Evolutionary conservation across 2,329 filamentous ascomycete species (phyloP).

Genomic region (Botrytis hyacinthi): DNA sequence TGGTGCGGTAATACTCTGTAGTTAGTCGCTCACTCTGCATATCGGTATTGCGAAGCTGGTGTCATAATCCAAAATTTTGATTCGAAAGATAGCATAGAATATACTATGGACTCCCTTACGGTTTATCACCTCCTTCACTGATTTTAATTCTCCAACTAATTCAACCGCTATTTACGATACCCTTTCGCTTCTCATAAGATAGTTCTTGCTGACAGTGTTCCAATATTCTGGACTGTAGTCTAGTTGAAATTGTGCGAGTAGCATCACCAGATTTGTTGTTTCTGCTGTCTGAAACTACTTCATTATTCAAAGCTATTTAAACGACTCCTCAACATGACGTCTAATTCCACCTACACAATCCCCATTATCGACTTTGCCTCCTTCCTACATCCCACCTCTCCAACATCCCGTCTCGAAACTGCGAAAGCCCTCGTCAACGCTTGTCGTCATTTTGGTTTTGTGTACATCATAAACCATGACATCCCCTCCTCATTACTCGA

Average conservation of each 20-base stretch:
- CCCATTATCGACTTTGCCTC: constrained; percentile 33
- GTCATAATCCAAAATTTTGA: neutral
- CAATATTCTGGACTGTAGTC: neutral
- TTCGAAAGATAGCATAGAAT: neutral
- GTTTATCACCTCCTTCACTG: neutral
- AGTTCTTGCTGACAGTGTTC: neutral
- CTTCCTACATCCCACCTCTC: constrained; percentile 26
- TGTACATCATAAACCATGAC: constrained; percentile 50
- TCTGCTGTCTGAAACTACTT: neutral
- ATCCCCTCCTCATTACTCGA: constrained; percentile 42
- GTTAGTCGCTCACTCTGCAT: neutral
- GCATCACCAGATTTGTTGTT: neutral
- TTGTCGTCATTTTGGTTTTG: constrained; percentile 47
- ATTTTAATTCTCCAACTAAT: too few species aligned
- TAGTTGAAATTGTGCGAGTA: neutral
- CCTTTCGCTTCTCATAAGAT: neutral
- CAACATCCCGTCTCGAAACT: constrained; percentile 35
- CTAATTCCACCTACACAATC: constrained; percentile 15
- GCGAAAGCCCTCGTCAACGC: constrained; percentile 44
- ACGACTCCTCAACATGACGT: neutral
- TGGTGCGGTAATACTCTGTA: neutral
- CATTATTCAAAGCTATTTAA: neutral
- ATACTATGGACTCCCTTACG: neutral
- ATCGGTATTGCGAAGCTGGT: neutral
- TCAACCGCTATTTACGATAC: neutral